Percentiles rank a stretch among this genome's conserved stretches.
phyloP scores from a whole-genome alignment of 306 rosid genomes.

The Prunus armeniaca region DNA sequence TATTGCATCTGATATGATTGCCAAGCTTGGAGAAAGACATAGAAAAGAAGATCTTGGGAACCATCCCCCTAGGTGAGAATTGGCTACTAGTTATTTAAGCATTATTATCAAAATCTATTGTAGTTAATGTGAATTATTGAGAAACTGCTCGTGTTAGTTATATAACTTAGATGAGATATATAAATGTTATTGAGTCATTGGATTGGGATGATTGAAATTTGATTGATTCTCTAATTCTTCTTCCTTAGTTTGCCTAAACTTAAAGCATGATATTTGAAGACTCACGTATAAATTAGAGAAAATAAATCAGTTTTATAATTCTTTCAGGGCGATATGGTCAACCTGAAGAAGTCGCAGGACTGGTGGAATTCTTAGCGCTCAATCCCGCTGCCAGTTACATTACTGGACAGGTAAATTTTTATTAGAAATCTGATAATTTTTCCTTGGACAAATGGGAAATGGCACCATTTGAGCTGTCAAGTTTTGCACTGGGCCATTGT shows the following conservation, averaged over 20 bases:
- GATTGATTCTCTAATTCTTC: not conserved
- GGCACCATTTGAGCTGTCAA: not conserved
- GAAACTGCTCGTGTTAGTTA: not conserved
- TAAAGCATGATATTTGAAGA: not conserved
- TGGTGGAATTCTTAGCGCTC: conserved; percentile 89
- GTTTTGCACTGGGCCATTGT: conserved; percentile 3
- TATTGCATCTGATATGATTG: conserved; percentile 97
- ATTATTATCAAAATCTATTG: not conserved
- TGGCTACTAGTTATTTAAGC: not conserved
- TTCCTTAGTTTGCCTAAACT: not conserved
- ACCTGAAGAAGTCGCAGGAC: conserved; percentile 96
- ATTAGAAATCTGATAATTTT: not conserved
- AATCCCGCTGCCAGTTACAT: conserved; percentile 86
- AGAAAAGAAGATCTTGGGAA: conserved; percentile 80
- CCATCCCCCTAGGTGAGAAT: conserved; percentile 84
- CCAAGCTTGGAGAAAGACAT: conserved; percentile 81
- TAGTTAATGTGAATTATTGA: not conserved
- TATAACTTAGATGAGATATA: not conserved
- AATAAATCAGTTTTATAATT: conserved; percentile 4
- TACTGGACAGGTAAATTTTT: conserved; percentile 68
- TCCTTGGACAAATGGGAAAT: not conserved
- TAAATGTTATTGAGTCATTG: not conserved
- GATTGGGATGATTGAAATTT: not conserved
- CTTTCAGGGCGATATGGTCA: conserved; percentile 89
- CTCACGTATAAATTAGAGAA: not conserved